Base-by-base conservation (phyloP, 192 early-diverging fungal species). In the Backusella sp. region DNA sequence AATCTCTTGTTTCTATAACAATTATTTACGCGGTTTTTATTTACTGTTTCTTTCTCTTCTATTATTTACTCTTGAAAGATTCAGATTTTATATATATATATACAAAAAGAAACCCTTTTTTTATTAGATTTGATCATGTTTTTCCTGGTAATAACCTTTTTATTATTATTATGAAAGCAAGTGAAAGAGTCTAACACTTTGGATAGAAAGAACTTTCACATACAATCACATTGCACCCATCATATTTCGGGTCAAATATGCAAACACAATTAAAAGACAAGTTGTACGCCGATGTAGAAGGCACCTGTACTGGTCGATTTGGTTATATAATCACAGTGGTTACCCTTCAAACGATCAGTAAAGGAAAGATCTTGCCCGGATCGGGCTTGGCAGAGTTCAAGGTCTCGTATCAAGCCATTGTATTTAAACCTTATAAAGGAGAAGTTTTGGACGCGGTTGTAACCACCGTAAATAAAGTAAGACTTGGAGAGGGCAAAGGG, bases 381-480 rank as follows among this genome's bases (percentile, higher is more conserved):
- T 83, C 85, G 6, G 94, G 94, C 12, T 87, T 92, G 21, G 96
- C 97, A n/a, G 97, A 99, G 85, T 99, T 96, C 77, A 88, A 89
- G 39, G 91, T 99, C 53, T 82, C 87, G 49, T 90, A 99, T 84
- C 93, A 95, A 72, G 98, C 98, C 4, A 93, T 99, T 80, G 94
- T 99, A 3, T 97, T 98, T 75, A 98, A 96, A 79, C 96, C 97
- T 17, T 99, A 97, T 86, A 97, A 93, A 74, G 94, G 95, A 66
- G 94, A 99, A 84, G 98, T 99, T 8, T 86, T 98, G 8, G 97
- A 99, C 82, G 97, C 93, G 0, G 88, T 96, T 6, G 92, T 95
- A 1, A 94, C 91, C 0, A 92, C 88, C 59, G 97, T 99, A 6
- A 98, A 94, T 77, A 93, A 96, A 89, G 93, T 95, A 83, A 32